Conservation (phyloP, 2,329 filamentous ascomycete genomes). For the Colletotrichum camelliae region DNA sequence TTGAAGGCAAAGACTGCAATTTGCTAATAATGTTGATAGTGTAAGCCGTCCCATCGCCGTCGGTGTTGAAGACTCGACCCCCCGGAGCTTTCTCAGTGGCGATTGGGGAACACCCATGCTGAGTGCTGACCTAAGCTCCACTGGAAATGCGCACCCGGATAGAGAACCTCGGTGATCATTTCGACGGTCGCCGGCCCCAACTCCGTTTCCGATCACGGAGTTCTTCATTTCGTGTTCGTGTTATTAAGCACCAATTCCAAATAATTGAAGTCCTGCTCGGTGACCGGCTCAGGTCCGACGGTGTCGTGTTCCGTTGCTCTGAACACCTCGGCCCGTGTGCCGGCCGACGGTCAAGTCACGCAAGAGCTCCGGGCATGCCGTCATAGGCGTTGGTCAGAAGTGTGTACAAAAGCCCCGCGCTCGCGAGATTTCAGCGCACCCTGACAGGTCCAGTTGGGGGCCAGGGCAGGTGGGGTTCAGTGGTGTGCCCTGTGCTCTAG, state of each 20-base stretch:
- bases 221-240: not conserved
- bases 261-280: not conserved
- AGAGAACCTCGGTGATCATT: constrained; percentile 1
- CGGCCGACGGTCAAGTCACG: not conserved
- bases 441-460: not conserved
- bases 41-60: not conserved
- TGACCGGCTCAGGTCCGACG: not conserved
- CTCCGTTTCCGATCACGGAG: constrained; percentile 1
- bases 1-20: not conserved
- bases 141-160: constrained; percentile 8
- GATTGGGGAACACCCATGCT: not conserved
- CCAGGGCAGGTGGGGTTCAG: not conserved
- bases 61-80: not conserved
- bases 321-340: not conserved
- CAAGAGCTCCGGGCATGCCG: constrained; percentile 9
- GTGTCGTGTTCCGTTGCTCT: not conserved
- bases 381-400: not conserved
- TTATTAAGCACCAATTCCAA: not conserved
- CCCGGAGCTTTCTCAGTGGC: not conserved
- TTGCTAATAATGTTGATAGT: constrained; percentile 15
- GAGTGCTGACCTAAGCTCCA: constrained; percentile 20
- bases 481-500: not conserved
- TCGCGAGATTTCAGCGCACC: not conserved
- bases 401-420: not conserved
- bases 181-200: not conserved